Percentiles rank a stretch among this genome's conserved stretches.
These are phyloP conservation scores for Saccharomycopsis sp. DNA, from an alignment of 805 yeast species.

Conservation along the genomic window DNA sequence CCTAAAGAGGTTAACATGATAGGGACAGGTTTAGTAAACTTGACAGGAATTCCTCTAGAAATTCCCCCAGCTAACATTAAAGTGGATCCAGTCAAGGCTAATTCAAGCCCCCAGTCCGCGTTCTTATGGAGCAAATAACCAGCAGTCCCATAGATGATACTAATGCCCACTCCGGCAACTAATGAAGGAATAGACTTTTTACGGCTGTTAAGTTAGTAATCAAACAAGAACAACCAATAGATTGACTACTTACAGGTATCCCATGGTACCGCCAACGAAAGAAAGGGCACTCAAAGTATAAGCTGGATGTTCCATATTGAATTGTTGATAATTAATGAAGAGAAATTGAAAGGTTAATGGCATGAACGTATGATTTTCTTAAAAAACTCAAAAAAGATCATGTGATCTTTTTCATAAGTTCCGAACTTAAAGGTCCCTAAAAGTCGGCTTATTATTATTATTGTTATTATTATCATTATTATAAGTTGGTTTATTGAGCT, in stretches of 20 bases:
- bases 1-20: slow-evolving; percentile 55
- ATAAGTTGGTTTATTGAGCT: too few species aligned
- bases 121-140: slow-evolving; percentile 68
- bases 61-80: slow-evolving; percentile 61
- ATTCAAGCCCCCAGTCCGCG: slow-evolving; percentile 70
- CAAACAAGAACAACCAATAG: not conserved
- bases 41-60: slow-evolving; percentile 52
- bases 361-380: too few species aligned
- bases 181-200: slow-evolving; percentile 74
- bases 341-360: too few species aligned
- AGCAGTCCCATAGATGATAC: slow-evolving; percentile 51
- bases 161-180: slow-evolving; percentile 59
- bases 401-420: too few species aligned
- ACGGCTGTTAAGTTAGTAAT: slow-evolving; percentile 24
- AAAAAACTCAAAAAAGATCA: too few species aligned
- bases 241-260: slow-evolving; percentile 36
- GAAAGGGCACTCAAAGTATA: slow-evolving; percentile 60
- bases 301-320: slow-evolving; percentile 62
- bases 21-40: slow-evolving; percentile 69
- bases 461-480: too few species aligned
- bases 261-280: slow-evolving; percentile 61
- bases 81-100: slow-evolving; percentile 65
- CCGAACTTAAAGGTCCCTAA: too few species aligned
- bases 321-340: too few species aligned
- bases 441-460: too few species aligned